Evolutionary conservation across 148 eudicot species (phyloP), one percentile per base, ranked within the genome.

Genomic region (Diospyros kaki): DNA sequence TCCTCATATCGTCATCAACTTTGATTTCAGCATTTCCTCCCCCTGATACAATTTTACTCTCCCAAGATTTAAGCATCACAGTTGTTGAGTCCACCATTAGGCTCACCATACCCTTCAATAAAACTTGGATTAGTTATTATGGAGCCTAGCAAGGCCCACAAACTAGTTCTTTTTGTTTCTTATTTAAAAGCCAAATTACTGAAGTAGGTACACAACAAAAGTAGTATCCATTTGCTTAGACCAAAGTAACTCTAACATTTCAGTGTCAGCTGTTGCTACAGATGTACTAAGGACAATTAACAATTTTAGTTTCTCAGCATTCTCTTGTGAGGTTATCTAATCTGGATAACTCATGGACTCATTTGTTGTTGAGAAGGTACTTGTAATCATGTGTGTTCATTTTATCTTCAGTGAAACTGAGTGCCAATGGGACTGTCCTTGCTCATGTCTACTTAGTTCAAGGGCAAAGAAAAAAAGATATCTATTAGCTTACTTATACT

Each of bases 1-100:
- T 80, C 73, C 86, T 83, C 75, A 90, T 40, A 48, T 86, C 88
- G 45, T 83, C 76, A 15, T 90, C 91, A 38, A 90, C 79, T 42
- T 10, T 73, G 6, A 90, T 75, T 55, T 80, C 85, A 18, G 76
- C 84, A 41, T 12, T 66, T 52, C 82, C 91, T 64, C 78, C 85
- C 6, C 42, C 64, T 59, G 7, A 56, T 50, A 61, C 66, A 53
- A 79, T 69, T 58, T 14, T 78, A 4, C 71, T 77, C 58, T 87
- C 88, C 91, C 91, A 87, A 1, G 77, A 76, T 73, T 51, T 28
- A 66, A 90, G 46, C 85, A 81, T 73, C 56, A 60, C 43, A 41
- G 59, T 76, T 58, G 87, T 76, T 14, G 94, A 81, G 18, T 81
- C 87, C 60, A 51, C 78, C 83, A 90, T 86, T 82, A 86, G 73